Evolutionary conservation across 78 protist genomes (phyloP), one percentile per base, ranked within the genome.

Genomic region (Dictyostelium discoideum): DNA sequence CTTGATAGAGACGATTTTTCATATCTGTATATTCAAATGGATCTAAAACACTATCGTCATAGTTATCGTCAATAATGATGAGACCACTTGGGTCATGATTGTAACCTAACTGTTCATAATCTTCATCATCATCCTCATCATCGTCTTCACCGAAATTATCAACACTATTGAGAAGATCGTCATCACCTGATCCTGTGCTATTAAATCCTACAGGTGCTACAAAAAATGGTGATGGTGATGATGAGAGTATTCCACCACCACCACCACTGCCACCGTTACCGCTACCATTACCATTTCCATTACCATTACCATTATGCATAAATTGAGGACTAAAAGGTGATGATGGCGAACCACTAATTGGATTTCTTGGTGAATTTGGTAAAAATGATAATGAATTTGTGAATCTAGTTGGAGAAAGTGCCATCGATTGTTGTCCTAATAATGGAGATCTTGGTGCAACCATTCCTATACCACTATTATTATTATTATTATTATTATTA

Each of bases 261-360:
- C 76, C 76, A 9, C 76, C 16, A 67, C 24, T 24, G 8, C 14
- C 3, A n/a, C 76, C 76, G 3, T 1, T 16, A 16, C 67, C 67
- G 18, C 18, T 57, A 5, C 22, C n/a, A 57, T 18, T 57, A 16
- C 29, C 73, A 22, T 63, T 22, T 0, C 69, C 69, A 3, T 63
- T 72, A 42, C 29, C 73, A 22, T 63, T 22, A 18, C 73, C 73
- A 6, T 65, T 73, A 44, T 86, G 92, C 84, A 24, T 48, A 86
- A 37, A 74, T 40, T 78, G 93, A 13, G 94, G 94, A 11, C 94
- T 88, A 67, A 88, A 88, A n/a, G 94, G 94, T 65, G 87, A 78
- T 0, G 81, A 67, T 42, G 94, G 94, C 20, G 94, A 69, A 13
- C 72, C 24, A 10, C 29, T 79, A 1, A 86, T 20, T 14, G 44